Evolutionary conservation across 768 basidiomycete genomes (phyloP).

Genomic region (Lactarius indigo): DNA sequence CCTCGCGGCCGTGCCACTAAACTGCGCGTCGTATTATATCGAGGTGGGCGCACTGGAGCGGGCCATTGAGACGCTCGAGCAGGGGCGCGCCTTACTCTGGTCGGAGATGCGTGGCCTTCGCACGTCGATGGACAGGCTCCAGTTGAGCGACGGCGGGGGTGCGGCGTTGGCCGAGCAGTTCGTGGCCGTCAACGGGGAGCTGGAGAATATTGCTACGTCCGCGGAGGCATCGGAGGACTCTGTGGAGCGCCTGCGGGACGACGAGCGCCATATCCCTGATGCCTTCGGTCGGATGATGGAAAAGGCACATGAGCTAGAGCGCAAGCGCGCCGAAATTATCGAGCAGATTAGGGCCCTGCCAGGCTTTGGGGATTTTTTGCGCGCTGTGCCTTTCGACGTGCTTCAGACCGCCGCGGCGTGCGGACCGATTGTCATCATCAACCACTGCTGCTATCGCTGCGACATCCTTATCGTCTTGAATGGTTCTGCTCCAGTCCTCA

Average conservation of each 20-base stretch:
- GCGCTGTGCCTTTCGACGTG: conserved; percentile 1
- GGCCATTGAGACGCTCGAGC: conserved; percentile 19
- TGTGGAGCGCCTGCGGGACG: not conserved
- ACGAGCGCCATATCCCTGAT: not conserved
- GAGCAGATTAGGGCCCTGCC: not conserved
- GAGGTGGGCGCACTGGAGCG: not conserved
- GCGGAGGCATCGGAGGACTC: not conserved
- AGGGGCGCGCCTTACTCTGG: conserved; percentile 22
- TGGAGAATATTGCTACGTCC: conserved; percentile 4
- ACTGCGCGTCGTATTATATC: conserved; percentile 7
- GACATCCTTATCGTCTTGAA: conserved; percentile 17
- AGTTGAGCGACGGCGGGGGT: not conserved
- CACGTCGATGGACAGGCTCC: conserved; percentile 15
- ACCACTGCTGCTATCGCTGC: conserved; percentile 8
- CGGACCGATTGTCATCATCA: conserved; percentile 17
- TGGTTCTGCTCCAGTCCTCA: not conserved
- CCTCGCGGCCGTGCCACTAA: not conserved
- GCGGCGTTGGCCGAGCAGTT: conserved; percentile 13
- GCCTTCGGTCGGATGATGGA: conserved; percentile 3
- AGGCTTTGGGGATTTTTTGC: conserved; percentile 11
- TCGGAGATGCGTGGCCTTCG: conserved; percentile 21
- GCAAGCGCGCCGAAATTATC: not conserved
- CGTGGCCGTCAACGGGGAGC: not conserved
- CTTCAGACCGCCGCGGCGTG: conserved; percentile 6
- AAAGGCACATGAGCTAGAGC: not conserved